Conservation (phyloP, 225 moss, liverwort and hornwort species). For the Neckera pumila region DNA sequence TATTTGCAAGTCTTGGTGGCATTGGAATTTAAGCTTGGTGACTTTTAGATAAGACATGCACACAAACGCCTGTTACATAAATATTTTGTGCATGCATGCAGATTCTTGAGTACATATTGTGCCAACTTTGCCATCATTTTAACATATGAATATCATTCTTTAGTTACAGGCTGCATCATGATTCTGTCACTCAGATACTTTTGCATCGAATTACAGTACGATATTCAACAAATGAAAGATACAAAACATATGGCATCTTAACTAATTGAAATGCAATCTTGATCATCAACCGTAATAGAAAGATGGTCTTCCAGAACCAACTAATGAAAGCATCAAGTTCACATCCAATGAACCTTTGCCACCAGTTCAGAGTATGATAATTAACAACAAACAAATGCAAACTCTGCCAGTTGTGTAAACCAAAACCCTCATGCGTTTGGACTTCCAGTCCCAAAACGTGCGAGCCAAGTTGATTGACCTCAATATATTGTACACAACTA, state of each 20-base stretch:
- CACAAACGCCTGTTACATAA: too few species aligned
- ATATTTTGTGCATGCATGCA: too few species aligned
- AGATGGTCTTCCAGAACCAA: neutral
- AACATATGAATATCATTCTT: neutral
- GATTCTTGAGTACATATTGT: neutral
- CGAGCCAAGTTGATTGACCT: neutral
- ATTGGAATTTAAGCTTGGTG: neutral
- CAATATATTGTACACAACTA: neutral
- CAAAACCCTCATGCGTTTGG: neutral
- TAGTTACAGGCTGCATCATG: neutral
- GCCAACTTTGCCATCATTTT: neutral
- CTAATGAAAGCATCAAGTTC: neutral
- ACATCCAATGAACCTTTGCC: neutral
- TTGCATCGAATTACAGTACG: neutral
- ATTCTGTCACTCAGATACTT: neutral
- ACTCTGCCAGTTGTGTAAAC: neutral
- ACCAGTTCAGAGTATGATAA: neutral
- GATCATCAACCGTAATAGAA: neutral
- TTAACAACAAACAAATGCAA: neutral
- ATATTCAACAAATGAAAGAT: neutral
- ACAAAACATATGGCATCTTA: neutral
- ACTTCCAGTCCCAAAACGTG: too few species aligned
- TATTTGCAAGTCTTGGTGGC: rapidly evolving
- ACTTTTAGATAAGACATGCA: neutral
- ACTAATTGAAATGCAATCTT: neutral